Conservation (phyloP, 75 land plant genomes). For the Sequoia sempervirens region DNA sequence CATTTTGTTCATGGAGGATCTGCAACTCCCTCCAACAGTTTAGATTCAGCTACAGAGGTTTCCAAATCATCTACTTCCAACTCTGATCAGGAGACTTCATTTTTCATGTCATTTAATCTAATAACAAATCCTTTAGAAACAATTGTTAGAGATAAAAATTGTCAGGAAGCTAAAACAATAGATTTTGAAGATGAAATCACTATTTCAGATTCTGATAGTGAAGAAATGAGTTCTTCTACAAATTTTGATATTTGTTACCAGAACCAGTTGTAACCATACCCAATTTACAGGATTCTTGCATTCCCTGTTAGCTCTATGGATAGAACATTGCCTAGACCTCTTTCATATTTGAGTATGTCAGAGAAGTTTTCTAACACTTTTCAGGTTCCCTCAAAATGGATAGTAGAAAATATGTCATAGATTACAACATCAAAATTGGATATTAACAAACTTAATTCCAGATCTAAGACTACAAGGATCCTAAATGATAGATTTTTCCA, state of each 20-base stretch:
- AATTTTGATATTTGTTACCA: constrained; percentile 21
- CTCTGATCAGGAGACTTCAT: constrained; percentile 70
- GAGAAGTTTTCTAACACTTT: too few species aligned
- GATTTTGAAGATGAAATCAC: constrained; percentile 9
- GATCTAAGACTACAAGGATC: constrained; percentile 11
- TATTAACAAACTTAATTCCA: constrained; percentile 3
- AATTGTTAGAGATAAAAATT: too few species aligned
- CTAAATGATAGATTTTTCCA: constrained; percentile 39
- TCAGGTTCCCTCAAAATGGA: too few species aligned
- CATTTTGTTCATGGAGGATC: constrained; percentile 27
- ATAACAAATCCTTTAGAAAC: not conserved
- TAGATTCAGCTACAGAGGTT: constrained; percentile 61
- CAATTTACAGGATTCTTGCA: not conserved
- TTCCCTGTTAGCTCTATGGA: too few species aligned
- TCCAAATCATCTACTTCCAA: constrained; percentile 67
- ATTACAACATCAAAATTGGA: constrained; percentile 5
- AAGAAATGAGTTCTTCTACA: constrained; percentile 13
- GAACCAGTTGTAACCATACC: constrained; percentile 16
- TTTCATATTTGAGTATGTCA: too few species aligned
- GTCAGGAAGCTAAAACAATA: constrained; percentile 4
- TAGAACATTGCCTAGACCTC: too few species aligned
- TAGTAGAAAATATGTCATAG: constrained; percentile 8
- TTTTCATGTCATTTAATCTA: constrained; percentile 17
- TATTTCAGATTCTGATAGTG: constrained; percentile 39
- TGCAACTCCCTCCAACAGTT: constrained; percentile 72